Evolutionary conservation across 306 rosid species (phyloP), one percentile per base, ranked within the genome.

Genomic region (Pachyrhizus erosus): DNA sequence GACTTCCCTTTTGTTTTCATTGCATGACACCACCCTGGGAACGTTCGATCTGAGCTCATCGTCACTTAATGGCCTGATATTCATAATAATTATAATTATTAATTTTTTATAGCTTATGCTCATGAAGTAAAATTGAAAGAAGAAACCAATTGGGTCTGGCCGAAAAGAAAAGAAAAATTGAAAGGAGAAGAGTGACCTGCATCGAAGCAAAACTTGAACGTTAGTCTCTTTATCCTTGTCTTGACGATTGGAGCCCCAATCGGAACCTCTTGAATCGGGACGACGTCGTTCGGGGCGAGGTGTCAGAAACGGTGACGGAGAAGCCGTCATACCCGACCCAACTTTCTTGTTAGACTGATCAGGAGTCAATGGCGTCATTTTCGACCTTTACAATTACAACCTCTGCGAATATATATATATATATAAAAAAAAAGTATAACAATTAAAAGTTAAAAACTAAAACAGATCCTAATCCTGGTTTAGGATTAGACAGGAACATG

Each of bases 221-320:
- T 93, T 93, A 23, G 89, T 84, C 82, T 91, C 98, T 81, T 76
- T 92, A 51, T 93, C 98, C 82, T 80, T 90, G 66, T 91, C 94
- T 31, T 83, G 91, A 40, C 90, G 92, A 71, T 46, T 89, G 33
- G 86, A 78, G 84, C 52, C 81, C 84, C 88, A 86, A 43, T 95
- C 97, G 17, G 90, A 55, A 3, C 89, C 87, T 86, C 92, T 84
- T 0, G 92, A 82, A 46, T 91, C 97, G 2, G 86, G 76, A 31
- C 97, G 97, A 2, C 96, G 90, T 18, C 92, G 89, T 79, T 93
- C 98, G 0, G 98, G 97, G 17, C 97, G 98, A 57, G 99, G 99
- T 6, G 99, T 96, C 0, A 90, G 86, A 82, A 92, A 96, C 5
- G 99, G 99, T 33, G 94, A 75, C 0, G 98, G 99, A 52, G 97